Conservation (phyloP, 352 stramenopile species). For the Phytophthora capsici region DNA sequence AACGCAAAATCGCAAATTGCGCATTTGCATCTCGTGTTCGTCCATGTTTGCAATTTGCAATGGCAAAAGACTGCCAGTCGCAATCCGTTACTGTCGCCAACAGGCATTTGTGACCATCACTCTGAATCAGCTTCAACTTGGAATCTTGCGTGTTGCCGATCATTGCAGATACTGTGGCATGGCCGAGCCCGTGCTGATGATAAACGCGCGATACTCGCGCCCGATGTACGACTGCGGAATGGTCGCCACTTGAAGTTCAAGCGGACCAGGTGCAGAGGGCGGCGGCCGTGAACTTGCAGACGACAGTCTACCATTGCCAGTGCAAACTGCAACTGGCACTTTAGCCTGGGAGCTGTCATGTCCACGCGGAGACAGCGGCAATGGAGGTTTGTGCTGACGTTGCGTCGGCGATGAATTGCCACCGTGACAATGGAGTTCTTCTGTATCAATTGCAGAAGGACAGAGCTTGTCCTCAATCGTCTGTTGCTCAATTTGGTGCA, state of each 20-base stretch:
- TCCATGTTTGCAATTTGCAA: slow-evolving; percentile 1
- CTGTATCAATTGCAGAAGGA: neutral
- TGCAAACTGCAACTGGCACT: neutral
- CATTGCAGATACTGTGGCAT: slow-evolving; percentile 49
- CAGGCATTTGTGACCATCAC: slow-evolving; percentile 2
- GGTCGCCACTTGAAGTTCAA: slow-evolving; percentile 31
- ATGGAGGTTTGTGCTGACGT: slow-evolving; percentile 41
- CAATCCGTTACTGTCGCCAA: neutral
- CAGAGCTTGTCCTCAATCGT: slow-evolving; percentile 36
- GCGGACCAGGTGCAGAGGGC: slow-evolving; percentile 16
- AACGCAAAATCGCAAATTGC: slow-evolving; percentile 22
- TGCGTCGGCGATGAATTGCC: slow-evolving; percentile 7
- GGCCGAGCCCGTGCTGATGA: slow-evolving; percentile 41
- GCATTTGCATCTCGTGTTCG: slow-evolving; percentile 4
- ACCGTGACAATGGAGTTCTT: slow-evolving; percentile 34
- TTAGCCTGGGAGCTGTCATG: neutral
- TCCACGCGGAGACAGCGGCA: slow-evolving; percentile 15
- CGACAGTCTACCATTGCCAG: neutral
- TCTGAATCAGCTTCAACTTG: slow-evolving; percentile 21
- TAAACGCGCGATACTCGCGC: slow-evolving; percentile 59
- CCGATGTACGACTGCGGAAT: slow-evolving; percentile 67
- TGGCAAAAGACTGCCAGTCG: neutral
- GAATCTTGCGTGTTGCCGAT: neutral
- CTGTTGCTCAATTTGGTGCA: slow-evolving; percentile 48
- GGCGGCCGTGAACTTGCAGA: slow-evolving; percentile 18